Conservation (phyloP, 345 rosid species). For the Ceriops decandra region DNA sequence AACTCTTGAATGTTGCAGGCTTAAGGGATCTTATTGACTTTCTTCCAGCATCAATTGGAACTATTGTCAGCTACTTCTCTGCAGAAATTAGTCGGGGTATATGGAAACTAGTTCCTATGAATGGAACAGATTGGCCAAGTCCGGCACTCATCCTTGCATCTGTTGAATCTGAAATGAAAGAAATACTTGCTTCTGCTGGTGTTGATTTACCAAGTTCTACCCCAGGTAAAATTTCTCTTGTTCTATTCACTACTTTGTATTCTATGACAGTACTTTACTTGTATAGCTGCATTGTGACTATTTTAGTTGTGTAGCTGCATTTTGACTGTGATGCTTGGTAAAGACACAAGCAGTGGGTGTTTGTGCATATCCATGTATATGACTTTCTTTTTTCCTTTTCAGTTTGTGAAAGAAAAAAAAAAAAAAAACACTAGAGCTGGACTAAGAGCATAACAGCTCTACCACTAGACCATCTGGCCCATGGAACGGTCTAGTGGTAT, state of each 20-base stretch:
- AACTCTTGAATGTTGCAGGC: constrained; percentile 37
- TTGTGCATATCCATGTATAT: too few species aligned
- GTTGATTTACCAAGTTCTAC: constrained; percentile 40
- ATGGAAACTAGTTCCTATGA: constrained; percentile 67
- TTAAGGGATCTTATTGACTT: constrained; percentile 61
- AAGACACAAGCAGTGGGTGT: too few species aligned
- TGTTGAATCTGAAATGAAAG: constrained; percentile 51
- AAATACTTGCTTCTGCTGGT: constrained; percentile 51
- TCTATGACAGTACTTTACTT: neutral
- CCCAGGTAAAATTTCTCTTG: constrained; percentile 34
- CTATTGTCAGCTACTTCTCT: constrained; percentile 51
- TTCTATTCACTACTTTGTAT: neutral
- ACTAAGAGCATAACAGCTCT: too few species aligned
- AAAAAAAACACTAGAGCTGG: too few species aligned
- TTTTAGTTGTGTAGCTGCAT: neutral
- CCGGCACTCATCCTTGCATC: constrained; percentile 44
- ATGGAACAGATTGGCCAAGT: constrained; percentile 79
- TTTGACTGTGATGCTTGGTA: too few species aligned
- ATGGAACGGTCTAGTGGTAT: too few species aligned
- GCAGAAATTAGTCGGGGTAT: constrained; percentile 63
- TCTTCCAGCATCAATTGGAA: constrained; percentile 58
- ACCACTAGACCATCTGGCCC: too few species aligned
- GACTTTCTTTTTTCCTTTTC: too few species aligned
- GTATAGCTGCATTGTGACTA: neutral
- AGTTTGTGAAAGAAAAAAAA: too few species aligned